Evolutionary conservation across 2,329 filamentous ascomycete species (phyloP), one percentile per base, ranked within the genome.

Genomic region (Penicillium sp.): DNA sequence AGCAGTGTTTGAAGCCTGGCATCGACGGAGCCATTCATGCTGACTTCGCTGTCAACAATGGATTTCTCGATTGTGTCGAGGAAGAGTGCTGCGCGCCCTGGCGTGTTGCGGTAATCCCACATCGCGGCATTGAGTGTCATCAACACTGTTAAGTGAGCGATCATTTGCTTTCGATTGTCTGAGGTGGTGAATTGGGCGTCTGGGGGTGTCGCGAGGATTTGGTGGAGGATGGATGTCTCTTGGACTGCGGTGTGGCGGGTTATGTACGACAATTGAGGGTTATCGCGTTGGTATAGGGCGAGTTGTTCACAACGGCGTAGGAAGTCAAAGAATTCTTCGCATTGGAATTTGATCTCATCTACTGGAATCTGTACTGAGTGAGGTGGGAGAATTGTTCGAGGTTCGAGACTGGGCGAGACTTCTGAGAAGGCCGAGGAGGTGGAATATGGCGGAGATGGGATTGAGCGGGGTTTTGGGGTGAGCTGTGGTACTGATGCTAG

Each of bases 1-100:
- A 76, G 62, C 22, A 77, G 62, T 14, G 74, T 75, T 55, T 76
- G 74, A 10, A 76, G 61, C 2, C 74, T 61, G 5, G 74, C 71
- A 52, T 77, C 73, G 2, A 74, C 65, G 1, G 73, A 75, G n/a
- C 69, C 67, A 40, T 69, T 73, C 57, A 69, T 65, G 50, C 69
- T 67, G 18, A 76, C 67, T 55, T 74, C 72, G 51, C 69, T 74
- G 40, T 71, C 62, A 9, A 66, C 56, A 24, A 76, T 58, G 22
- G 68, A 66, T 39, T 65, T 64, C 42, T 71, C 61, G 6, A 74
- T 60, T 8, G 66, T 70, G 31, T 46, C 47, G n/a, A 76, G 66
- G 53, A 76, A 76, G 6, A 60, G 59, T 22, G 70, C 71, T 13
- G 64, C 67, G 34, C 63, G 63, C 8, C 54, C 57, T 1, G 64